Evolutionary conservation across 441 rosid species (phyloP), one percentile per base, ranked within the genome.

Genomic region (Flueggea neowawraea): DNA sequence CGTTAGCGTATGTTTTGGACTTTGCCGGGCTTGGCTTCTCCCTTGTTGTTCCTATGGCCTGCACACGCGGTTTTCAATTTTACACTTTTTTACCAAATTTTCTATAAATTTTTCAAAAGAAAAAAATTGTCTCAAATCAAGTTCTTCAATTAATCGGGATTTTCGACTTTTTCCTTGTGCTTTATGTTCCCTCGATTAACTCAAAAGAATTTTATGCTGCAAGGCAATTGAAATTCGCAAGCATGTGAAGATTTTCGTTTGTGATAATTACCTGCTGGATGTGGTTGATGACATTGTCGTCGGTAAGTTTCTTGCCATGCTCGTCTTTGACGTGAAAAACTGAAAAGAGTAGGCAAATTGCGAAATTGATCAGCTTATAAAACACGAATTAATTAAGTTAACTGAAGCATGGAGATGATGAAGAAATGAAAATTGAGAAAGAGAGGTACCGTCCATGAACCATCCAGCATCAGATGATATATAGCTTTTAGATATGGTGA

Each of bases 291-390:
- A 80, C 78, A 8, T 66, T 67, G 48, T 78, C 85, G 52, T 89
- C 89, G 41, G 61, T 73, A 36, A 89, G 73, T 68, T 89, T 89
- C 69, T 79, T 75, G 57, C 93, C 96, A 10, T 74, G 60, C 62
- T 80, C 88, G 64, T 89, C 93, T 76, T 82, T 85, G 13, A 87
- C 96, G 56, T 89, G 88, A 70, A 89, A 89, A 73, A 86, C 96
- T 89, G 77, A 70, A 75, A 6, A 15, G 10, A 15, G 32, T 36
- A 8, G 41, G 41, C 2, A 6, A 33, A 12, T 16, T 39, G 5
- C 3, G 12, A 54, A 45, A 33, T 49, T 9, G 48, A 59, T 22
- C 50, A 55, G n/a, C 10, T 36, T 36, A 8, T 8, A 36, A 36
- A 36, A 36, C 28, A 1, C 41, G 6, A 36, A 36, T 36, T 36